A percentile compares a stretch with the other conserved stretches of the same genome.
These are phyloP conservation scores for Pseudogymnoascus sp. DNA, from an alignment of 2,329 filamentous ascomycete species.

Conservation along the genomic window DNA sequence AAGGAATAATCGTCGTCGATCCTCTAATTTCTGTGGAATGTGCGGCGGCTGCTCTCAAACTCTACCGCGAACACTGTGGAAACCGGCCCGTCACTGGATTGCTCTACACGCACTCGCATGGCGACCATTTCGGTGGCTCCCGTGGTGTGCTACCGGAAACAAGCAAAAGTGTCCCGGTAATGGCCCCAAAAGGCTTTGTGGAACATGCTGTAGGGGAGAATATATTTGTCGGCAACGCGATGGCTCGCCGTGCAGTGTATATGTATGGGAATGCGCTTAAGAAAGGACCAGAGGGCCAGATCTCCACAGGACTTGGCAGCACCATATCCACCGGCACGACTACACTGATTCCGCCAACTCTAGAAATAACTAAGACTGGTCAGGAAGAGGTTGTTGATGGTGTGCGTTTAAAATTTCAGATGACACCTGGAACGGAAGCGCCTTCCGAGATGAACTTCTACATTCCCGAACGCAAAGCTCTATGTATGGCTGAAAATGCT, in stretches of 20 bases:
- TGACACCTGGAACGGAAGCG: conserved; percentile 35
- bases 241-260: conserved; percentile 31
- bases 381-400: conserved; percentile 29
- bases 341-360: conserved; percentile 31
- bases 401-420: conserved; percentile 33
- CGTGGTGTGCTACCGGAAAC: conserved; percentile 19
- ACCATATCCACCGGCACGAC: conserved; percentile 25
- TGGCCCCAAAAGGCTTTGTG: conserved; percentile 33
- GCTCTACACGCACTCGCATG: conserved; percentile 36
- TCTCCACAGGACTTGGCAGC: conserved; percentile 33
- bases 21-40: conserved; percentile 31
- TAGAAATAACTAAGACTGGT: conserved; percentile 28
- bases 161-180: conserved; percentile 10
- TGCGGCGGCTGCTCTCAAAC: conserved; percentile 27
- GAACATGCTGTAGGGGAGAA: conserved; percentile 33
- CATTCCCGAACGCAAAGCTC: conserved; percentile 31
- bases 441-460: conserved; percentile 36
- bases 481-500: conserved; percentile 33
- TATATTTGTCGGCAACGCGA: conserved; percentile 32
- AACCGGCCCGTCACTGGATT: conserved; percentile 27
- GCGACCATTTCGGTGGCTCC: conserved; percentile 32
- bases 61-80: conserved; percentile 29
- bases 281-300: conserved; percentile 27
- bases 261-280: conserved; percentile 34
- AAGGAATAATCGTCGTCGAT: conserved; percentile 34